These are phyloP conservation scores for Scedosporium dehoogii DNA, from an alignment of 2,329 filamentous ascomycete genomes.

Conservation along the genomic window DNA sequence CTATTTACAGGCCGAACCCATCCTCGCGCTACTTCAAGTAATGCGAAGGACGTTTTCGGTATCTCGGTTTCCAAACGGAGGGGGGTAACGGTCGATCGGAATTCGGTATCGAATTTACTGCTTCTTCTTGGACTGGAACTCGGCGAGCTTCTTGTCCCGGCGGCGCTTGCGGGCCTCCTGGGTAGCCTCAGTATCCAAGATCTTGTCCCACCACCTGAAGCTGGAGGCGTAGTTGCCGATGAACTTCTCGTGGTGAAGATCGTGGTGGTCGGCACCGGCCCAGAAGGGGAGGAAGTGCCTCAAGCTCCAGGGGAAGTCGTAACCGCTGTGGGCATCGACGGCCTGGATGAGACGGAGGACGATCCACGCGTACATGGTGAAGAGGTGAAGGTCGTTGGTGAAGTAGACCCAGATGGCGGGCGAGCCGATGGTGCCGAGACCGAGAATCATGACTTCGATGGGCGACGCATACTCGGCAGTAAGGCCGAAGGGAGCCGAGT, in stretches of 20 bases:
- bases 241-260: slow-evolving; percentile 95
- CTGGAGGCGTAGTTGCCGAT: slow-evolving; percentile 96
- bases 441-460: slow-evolving; percentile 92
- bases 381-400: slow-evolving; percentile 80
- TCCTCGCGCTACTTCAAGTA: background rate
- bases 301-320: slow-evolving; percentile 96
- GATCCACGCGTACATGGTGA: slow-evolving; percentile 99
- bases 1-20: background rate
- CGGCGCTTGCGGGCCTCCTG: slow-evolving; percentile 77
- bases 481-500: slow-evolving; percentile 92
- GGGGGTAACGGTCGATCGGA: background rate
- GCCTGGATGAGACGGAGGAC: slow-evolving; percentile 88
- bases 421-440: slow-evolving; percentile 71
- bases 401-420: slow-evolving; percentile 77
- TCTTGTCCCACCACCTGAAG: slow-evolving; percentile 98
- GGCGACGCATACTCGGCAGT: slow-evolving; percentile 97
- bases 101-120: slow-evolving; percentile 34
- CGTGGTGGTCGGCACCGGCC: slow-evolving; percentile 95
- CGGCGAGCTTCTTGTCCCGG: slow-evolving; percentile 63
- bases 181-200: slow-evolving; percentile 86
- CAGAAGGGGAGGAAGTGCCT: slow-evolving; percentile 95
- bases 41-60: background rate
- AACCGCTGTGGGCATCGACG: slow-evolving; percentile 94
- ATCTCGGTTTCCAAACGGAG: background rate
- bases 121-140: slow-evolving; percentile 57